phyloP scores from a whole-genome alignment of 345 rosid genomes.

The Erucastrum elatum region DNA sequence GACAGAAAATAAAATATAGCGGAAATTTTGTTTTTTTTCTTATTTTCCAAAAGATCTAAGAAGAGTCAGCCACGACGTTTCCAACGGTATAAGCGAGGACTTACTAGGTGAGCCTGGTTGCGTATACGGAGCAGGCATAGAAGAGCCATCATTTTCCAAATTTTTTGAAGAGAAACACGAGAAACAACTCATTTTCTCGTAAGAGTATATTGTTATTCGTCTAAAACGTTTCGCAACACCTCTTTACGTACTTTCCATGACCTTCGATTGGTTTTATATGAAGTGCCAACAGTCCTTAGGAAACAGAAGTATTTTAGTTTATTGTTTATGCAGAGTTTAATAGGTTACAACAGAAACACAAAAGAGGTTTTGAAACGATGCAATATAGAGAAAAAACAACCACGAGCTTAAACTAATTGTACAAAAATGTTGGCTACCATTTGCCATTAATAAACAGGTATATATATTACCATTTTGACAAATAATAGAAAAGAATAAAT shows the following conservation, averaged over 20 bases:
- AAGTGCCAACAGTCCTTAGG: neutral
- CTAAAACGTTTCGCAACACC: neutral
- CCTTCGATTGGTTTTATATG: neutral
- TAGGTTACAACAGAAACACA: neutral
- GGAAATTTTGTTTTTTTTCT: neutral
- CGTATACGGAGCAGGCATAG: neutral
- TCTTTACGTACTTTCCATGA: neutral
- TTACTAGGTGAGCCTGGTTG: neutral
- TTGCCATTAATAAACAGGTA: neutral
- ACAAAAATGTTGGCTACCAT: neutral
- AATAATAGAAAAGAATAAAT: neutral
- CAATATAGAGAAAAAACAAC: neutral
- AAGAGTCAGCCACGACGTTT: neutral
- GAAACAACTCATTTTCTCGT: neutral
- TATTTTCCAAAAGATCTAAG: neutral
- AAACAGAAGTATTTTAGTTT: neutral
- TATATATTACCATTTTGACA: neutral
- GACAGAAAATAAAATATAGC: neutral
- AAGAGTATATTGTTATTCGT: neutral
- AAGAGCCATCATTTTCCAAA: neutral
- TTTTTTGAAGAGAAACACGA: neutral
- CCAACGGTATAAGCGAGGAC: neutral
- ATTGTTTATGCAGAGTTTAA: neutral
- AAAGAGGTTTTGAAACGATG: neutral
- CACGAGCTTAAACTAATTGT: neutral